Evolutionary conservation across 31 red algal genomes (phyloP), one percentile per base, ranked within the genome.

Genomic region (Pterothamnion heteromorphum): DNA sequence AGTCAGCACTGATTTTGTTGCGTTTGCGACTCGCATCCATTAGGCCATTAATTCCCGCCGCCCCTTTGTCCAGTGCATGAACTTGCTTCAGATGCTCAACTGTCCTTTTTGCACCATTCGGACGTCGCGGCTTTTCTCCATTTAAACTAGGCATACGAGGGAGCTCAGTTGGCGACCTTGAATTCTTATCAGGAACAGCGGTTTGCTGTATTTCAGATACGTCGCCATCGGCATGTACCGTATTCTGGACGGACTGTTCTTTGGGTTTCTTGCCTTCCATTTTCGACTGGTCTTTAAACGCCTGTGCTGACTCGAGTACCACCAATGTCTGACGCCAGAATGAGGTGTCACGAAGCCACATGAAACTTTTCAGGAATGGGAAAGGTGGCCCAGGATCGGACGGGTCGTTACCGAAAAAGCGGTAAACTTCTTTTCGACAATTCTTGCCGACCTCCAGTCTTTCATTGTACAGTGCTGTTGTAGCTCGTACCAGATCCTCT

Each of bases 381-480:
- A 74, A 74, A n/a, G 20, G 38, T 30, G 1, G 44, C n/a, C 44
- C 88, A 32, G 58, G 14, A 35, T 1, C 3, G 1, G 80, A 2
- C 33, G 44, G 74, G 21, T 58, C 0, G 57, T 76, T 14, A 0
- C 24, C 43, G 18, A 92, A 37, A 80, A 84, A 84, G 24, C 32
- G 51, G 32, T 92, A 85, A 18, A 85, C 85, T 23, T 84, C 35
- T 14, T 74, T 84, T n/a, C n/a, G n/a, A n/a, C n/a, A n/a, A n/a
- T n/a, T n/a, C n/a, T n/a, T n/a, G n/a, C n/a, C n/a, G n/a, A 92
- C 35, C 3, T 44, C 85, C 14, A 0, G 78, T 31, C 64, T 51
- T 9, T 35, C 74, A 51, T 92, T 92, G 90, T 92, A 92, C 4
- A 85, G 0, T 0, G 74, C 78, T 22, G 57, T 27, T 3, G 90